Conservation (phyloP, 371 early-diverging fungal genomes). For the Amoeboaphelidium protococcarum region DNA sequence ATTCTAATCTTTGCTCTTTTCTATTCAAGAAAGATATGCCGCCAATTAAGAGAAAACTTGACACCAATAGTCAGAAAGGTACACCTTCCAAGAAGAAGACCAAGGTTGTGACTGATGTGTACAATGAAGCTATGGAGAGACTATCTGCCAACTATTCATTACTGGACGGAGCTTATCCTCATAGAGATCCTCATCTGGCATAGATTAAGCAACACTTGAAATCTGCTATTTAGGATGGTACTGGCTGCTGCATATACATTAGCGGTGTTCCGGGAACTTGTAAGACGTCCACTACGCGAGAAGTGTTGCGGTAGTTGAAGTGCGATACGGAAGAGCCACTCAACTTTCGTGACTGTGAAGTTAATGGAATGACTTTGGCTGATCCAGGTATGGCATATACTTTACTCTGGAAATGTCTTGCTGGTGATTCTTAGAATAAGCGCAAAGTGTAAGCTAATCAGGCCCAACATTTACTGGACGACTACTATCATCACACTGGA, state of each 20-base stretch:
- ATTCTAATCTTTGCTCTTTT: no score
- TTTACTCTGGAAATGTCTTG: constrained; percentile 56
- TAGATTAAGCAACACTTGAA: no score
- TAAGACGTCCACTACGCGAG: constrained; percentile 82
- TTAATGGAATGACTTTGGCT: constrained; percentile 85
- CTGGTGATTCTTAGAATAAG: constrained; percentile 12
- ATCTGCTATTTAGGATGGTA: no score
- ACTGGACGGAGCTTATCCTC: no score
- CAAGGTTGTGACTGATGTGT: no score
- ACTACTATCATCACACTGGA: constrained; percentile 16
- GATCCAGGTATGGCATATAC: constrained; percentile 69
- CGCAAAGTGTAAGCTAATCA: constrained; percentile 38
- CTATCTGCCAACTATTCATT: no score
- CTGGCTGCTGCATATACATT: constrained; percentile 69
- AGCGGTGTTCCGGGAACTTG: constrained; percentile 94
- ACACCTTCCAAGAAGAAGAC: no score
- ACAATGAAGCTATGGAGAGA: no score
- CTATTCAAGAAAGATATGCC: no score
- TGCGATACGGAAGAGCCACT: constrained; percentile 20
- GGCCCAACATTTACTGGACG: constrained; percentile 41
- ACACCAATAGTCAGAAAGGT: no score
- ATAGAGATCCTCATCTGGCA: no score
- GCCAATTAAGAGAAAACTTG: no score
- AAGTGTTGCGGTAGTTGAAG: constrained; percentile 29
- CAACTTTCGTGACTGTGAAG: constrained; percentile 59